Evolutionary conservation across 441 rosid species (phyloP).

Genomic region (Populus hybrid): DNA sequence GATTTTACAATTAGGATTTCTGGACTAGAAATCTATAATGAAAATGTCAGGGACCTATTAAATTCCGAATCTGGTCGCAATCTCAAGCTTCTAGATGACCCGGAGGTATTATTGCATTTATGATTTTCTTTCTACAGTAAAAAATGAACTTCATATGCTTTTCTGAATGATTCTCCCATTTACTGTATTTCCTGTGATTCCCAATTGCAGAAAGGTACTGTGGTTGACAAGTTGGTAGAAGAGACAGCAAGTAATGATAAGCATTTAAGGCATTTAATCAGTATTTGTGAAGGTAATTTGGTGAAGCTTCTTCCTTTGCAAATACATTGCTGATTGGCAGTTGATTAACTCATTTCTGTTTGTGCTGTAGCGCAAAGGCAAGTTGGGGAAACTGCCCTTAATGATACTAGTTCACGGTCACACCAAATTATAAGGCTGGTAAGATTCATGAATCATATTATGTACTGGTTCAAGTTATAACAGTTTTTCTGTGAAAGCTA

Average conservation of each 20-base stretch:
- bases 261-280: slow-evolving; percentile 75
- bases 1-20: slow-evolving; percentile 90
- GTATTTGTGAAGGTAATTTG: slow-evolving; percentile 86
- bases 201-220: slow-evolving; percentile 76
- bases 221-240: slow-evolving; percentile 92
- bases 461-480: neutral
- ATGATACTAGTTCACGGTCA: slow-evolving; percentile 93
- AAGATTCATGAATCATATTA: slow-evolving; percentile 22
- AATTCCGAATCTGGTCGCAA: slow-evolving; percentile 87
- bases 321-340: neutral
- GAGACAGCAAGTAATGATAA: slow-evolving; percentile 77
- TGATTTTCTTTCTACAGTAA: neutral
- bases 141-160: neutral
- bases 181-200: slow-evolving; percentile 10
- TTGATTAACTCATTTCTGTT: slow-evolving; percentile 18
- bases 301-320: slow-evolving; percentile 17
- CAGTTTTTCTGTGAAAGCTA: slow-evolving; percentile 10
- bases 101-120: slow-evolving; percentile 66
- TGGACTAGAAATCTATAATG: slow-evolving; percentile 95
- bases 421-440: slow-evolving; percentile 98
- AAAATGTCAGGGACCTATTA: slow-evolving; percentile 84
- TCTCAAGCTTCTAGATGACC: slow-evolving; percentile 97
- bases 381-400: slow-evolving; percentile 98
- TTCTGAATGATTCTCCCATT: slow-evolving; percentile 4
- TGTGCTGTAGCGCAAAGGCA: slow-evolving; percentile 84